A percentile compares a stretch with the other conserved stretches of the same genome.
phyloP scores from a whole-genome alignment of 768 basidiomycete genomes.

The Boletus edulis region DNA sequence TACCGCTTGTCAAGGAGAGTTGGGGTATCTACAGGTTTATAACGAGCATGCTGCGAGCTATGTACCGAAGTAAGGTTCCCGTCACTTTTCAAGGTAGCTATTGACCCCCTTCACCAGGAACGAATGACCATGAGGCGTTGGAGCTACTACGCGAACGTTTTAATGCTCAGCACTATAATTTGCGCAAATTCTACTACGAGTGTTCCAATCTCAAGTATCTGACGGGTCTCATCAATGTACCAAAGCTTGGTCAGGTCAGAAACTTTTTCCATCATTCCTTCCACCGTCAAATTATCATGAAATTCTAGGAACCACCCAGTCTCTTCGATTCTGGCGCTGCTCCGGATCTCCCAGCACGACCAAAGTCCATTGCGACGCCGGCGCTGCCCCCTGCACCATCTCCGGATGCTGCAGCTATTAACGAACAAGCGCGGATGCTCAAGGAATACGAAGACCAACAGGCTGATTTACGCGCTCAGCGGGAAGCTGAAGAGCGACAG shows the following conservation, averaged over 20 bases:
- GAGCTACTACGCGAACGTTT: slow-evolving; percentile 88
- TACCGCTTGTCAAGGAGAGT: slow-evolving; percentile 97
- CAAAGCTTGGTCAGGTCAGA: slow-evolving; percentile 85
- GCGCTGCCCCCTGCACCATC: slow-evolving; percentile 73
- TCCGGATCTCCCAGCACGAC: slow-evolving; percentile 86
- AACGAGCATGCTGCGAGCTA: slow-evolving; percentile 96
- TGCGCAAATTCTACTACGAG: slow-evolving; percentile 98
- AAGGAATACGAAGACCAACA: slow-evolving; percentile 98
- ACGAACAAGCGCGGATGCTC: slow-evolving; percentile 90
- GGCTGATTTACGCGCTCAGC: slow-evolving; percentile 73
- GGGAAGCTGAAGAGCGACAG: slow-evolving; percentile 81
- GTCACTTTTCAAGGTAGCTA: background rate
- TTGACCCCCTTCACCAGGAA: slow-evolving; percentile 51
- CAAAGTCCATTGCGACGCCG: slow-evolving; percentile 51
- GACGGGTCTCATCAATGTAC: slow-evolving; percentile 96
- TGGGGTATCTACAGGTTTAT: slow-evolving; percentile 99
- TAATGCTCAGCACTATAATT: slow-evolving; percentile 85
- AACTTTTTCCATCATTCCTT: background rate
- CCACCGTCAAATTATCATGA: background rate
- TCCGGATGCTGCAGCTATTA: slow-evolving; percentile 68
- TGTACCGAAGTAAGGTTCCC: slow-evolving; percentile 78
- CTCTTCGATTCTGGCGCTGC: slow-evolving; percentile 77
- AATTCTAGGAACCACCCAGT: slow-evolving; percentile 88
- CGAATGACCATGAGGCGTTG: slow-evolving; percentile 83
- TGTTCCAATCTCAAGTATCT: slow-evolving; percentile 98